Percentiles rank a stretch among this genome's conserved stretches.
phyloP scores from a whole-genome alignment of 2,329 filamentous ascomycete genomes.

The Exophiala phaeomuriformis region DNA sequence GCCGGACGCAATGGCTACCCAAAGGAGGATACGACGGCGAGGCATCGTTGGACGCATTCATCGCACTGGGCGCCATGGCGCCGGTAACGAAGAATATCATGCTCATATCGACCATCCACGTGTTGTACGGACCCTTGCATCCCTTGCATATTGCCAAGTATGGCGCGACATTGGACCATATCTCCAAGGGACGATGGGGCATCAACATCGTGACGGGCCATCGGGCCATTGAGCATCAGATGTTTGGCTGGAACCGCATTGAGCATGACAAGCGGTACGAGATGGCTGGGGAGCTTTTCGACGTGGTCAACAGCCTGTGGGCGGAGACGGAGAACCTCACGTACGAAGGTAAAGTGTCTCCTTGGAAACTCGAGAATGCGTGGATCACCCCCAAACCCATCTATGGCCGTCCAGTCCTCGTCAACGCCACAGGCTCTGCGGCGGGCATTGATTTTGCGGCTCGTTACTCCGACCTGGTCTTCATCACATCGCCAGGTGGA shows the following conservation, averaged over 20 bases:
- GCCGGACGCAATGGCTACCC: conserved; percentile 22
- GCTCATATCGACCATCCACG: conserved; percentile 27
- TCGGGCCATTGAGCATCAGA: conserved; percentile 25
- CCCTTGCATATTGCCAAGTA: conserved; percentile 28
- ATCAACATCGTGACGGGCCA: conserved; percentile 29
- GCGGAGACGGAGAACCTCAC: conserved; percentile 25
- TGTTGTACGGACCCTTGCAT: conserved; percentile 26
- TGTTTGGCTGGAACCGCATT: conserved; percentile 27
- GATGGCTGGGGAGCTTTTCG: conserved; percentile 26
- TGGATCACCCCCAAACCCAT: conserved; percentile 27
- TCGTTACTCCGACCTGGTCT: conserved; percentile 25
- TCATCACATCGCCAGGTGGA: conserved; percentile 27
- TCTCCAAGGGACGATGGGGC: conserved; percentile 27
- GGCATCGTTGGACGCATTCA: conserved; percentile 26
- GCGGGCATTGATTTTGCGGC: conserved; percentile 26
- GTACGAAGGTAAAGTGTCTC: conserved; percentile 22
- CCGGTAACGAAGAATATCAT: conserved; percentile 29
- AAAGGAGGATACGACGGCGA: conserved; percentile 25
- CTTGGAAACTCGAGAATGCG: conserved; percentile 24
- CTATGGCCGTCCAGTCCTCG: conserved; percentile 23
- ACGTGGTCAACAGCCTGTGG: conserved; percentile 27
- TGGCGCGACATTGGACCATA: conserved; percentile 26
- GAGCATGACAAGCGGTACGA: conserved; percentile 28
- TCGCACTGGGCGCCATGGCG: conserved; percentile 26
- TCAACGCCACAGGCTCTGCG: conserved; percentile 25